phyloP scores from a whole-genome alignment of 2,329 filamentous ascomycete species.

The Lasiodiplodia sp. region DNA sequence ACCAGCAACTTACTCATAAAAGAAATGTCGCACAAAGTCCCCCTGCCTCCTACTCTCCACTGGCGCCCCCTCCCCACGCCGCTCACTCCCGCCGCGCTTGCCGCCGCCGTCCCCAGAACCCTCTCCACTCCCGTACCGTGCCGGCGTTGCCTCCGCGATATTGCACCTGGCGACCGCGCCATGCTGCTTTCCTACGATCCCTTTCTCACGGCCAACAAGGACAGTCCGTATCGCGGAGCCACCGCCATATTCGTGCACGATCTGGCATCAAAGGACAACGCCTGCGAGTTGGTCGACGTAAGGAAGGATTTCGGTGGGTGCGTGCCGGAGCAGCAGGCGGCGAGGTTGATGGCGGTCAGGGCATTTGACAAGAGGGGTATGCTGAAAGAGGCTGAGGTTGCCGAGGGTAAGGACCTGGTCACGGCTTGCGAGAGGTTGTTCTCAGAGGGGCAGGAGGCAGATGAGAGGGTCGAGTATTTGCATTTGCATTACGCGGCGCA shows the following conservation, averaged over 20 bases:
- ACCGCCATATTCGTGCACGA: neutral
- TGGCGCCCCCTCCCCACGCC: neutral
- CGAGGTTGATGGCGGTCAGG: neutral
- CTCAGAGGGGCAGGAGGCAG: neutral
- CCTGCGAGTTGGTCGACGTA: neutral
- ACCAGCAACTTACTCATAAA: too few species aligned
- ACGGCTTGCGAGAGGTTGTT: neutral
- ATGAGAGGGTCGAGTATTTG: neutral
- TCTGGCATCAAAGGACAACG: neutral
- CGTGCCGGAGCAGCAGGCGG: neutral
- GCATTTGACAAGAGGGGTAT: neutral
- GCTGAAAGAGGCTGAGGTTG: neutral
- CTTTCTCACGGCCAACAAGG: neutral
- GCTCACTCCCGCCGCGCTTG: neutral
- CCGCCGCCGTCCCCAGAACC: neutral
- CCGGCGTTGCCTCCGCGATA: neutral
- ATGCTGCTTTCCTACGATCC: neutral
- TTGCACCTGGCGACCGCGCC: neutral
- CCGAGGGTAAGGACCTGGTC: neutral
- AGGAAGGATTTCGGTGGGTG: neutral
- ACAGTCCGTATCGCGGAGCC: neutral
- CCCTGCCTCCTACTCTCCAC: neutral
- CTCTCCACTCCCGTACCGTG: neutral
- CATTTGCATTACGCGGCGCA: conserved; percentile 1
- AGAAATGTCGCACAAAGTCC: neutral